phyloP scores from a whole-genome alignment of 768 basidiomycete genomes.

The Candolleomyces efflorescens region DNA sequence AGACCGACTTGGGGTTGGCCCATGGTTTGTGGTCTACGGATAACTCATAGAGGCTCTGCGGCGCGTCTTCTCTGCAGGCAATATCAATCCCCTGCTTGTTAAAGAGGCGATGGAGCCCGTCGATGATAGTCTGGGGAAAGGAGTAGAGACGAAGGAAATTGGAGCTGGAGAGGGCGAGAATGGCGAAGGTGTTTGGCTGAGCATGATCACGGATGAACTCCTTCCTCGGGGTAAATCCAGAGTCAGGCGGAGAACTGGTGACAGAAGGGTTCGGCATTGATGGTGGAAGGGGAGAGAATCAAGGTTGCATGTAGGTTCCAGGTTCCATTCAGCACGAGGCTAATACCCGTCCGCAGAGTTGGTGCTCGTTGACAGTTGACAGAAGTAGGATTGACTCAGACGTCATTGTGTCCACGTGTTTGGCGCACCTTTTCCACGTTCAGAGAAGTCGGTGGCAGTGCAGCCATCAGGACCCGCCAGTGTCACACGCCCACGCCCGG shows the following conservation, averaged over 20 bases:
- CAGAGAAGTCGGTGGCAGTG: neutral
- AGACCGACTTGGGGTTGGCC: constrained; percentile 61
- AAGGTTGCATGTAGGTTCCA: neutral
- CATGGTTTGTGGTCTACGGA: constrained; percentile 67
- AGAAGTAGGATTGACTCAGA: neutral
- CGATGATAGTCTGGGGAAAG: constrained; percentile 52
- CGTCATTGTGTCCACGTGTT: neutral
- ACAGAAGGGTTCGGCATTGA: constrained; percentile 19
- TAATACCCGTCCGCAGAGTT: neutral
- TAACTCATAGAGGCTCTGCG: constrained; percentile 63
- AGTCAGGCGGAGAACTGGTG: constrained; percentile 32
- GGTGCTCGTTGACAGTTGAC: neutral
- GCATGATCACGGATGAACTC: constrained; percentile 64
- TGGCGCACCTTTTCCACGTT: neutral
- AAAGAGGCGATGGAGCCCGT: constrained; percentile 52
- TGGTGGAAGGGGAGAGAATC: neutral
- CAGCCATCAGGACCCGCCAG: neutral
- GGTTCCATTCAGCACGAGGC: neutral
- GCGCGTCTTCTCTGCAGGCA: constrained; percentile 48
- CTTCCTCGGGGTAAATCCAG: constrained; percentile 61
- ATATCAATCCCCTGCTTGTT: constrained; percentile 40
- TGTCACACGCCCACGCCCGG: neutral
- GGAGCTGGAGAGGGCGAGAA: constrained; percentile 64
- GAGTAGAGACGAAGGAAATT: constrained; percentile 67
- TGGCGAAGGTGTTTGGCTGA: constrained; percentile 53